phyloP scores from a whole-genome alignment of 352 stramenopile genomes.

The Globisporangium sylvaticum region DNA sequence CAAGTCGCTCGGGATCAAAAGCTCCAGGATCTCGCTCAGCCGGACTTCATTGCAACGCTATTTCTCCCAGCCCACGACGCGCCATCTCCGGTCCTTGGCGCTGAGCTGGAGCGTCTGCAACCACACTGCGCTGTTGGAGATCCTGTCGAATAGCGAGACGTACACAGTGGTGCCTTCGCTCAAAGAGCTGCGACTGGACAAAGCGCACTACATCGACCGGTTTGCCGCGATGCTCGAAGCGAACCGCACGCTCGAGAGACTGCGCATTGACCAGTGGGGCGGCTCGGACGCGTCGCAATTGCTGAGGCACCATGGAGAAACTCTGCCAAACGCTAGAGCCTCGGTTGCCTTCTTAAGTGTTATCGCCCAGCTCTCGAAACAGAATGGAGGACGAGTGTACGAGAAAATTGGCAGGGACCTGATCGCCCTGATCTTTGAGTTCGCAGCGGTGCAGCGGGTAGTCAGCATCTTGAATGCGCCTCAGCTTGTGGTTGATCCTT shows the following conservation, averaged over 20 bases:
- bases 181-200: neutral
- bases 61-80: conserved; percentile 1
- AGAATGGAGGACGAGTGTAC: neutral
- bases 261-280: neutral
- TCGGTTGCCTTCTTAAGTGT: neutral
- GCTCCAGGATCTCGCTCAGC: neutral
- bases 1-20: conserved; percentile 9
- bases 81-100: conserved; percentile 1
- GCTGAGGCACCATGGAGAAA: neutral
- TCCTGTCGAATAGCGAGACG: neutral
- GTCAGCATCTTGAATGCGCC: neutral
- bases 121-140: neutral
- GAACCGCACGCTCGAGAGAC: neutral
- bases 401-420: neutral
- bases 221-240: neutral
- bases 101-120: conserved; percentile 8
- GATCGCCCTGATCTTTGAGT: neutral
- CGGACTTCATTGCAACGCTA: neutral
- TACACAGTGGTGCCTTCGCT: neutral
- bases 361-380: neutral
- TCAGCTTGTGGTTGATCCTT: neutral
- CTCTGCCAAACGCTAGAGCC: neutral
- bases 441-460: neutral
- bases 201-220: neutral
- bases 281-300: neutral